Evolutionary conservation across 2,329 filamentous ascomycete genomes (phyloP).

Genomic region (Incumbomyces delicatus): DNA sequence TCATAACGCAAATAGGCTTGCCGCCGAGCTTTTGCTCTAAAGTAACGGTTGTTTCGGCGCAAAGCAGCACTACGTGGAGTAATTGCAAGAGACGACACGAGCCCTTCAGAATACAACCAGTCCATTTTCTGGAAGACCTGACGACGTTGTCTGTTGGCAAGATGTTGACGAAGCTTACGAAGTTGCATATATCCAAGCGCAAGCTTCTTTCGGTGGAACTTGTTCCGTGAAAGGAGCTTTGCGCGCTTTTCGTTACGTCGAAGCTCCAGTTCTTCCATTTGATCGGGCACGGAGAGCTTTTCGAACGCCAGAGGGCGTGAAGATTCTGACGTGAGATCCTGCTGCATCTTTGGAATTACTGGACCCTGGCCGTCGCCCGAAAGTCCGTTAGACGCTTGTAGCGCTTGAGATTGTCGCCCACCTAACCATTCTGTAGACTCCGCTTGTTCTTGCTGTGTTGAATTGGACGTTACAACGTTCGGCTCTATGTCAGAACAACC

Average conservation of each 20-base stretch:
- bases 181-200: neutral
- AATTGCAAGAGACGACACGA: neutral
- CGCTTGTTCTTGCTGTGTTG: neutral
- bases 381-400: neutral
- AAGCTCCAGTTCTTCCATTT: neutral
- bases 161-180: too few species aligned
- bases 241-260: neutral
- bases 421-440: neutral
- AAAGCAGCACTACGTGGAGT: neutral
- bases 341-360: neutral
- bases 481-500: too few species aligned
- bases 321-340: neutral
- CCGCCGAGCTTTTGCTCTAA: neutral
- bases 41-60: neutral
- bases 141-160: too few species aligned
- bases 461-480: too few species aligned
- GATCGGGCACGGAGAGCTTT: neutral
- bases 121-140: too few species aligned
- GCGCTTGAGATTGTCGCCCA: neutral
- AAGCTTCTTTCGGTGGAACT: neutral
- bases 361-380: neutral
- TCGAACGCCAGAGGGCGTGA: neutral
- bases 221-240: neutral
- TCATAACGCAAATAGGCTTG: slow-evolving; percentile 1
- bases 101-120: neutral